A percentile compares a stretch with the other conserved stretches of the same genome.
Evolutionary conservation across 495 filamentous ascomycete genomes (phyloP).

Genomic region (Penicillium salamii): DNA sequence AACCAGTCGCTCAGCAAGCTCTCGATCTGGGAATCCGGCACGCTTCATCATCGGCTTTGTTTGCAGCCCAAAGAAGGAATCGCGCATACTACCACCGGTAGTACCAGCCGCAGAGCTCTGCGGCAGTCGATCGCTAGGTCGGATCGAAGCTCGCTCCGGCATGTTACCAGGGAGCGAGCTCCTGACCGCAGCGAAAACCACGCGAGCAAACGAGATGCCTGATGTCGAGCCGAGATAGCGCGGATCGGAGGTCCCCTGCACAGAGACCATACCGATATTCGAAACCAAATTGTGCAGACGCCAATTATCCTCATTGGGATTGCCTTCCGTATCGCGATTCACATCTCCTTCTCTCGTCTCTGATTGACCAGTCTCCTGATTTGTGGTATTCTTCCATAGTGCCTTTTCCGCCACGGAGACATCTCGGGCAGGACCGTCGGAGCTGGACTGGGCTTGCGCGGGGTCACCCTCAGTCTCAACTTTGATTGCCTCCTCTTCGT

Average conservation of each 20-base stretch:
- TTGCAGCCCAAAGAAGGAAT: constrained; percentile 92
- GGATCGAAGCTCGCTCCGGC: constrained; percentile 57
- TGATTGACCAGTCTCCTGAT: constrained; percentile 21
- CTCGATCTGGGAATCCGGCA: constrained; percentile 77
- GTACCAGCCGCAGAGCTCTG: constrained; percentile 35
- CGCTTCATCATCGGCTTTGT: constrained; percentile 83
- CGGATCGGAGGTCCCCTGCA: constrained; percentile 71
- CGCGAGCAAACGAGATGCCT: constrained; percentile 89
- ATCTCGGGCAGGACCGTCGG: constrained; percentile 14
- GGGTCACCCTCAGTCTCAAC: constrained; percentile 33
- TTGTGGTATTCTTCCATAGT: constrained; percentile 21
- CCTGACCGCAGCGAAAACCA: constrained; percentile 93
- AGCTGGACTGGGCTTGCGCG: constrained; percentile 15
- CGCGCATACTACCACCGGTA: constrained; percentile 71
- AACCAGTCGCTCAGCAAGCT: constrained; percentile 68
- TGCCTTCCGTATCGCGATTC: constrained; percentile 18
- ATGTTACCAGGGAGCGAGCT: constrained; percentile 61
- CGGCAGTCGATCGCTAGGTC: constrained; percentile 46
- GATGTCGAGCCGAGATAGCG: constrained; percentile 82
- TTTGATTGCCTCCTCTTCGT: constrained; percentile 52
- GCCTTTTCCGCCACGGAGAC: constrained; percentile 13
- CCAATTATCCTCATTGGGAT: constrained; percentile 54
- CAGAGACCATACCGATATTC: constrained; percentile 73
- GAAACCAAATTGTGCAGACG: constrained; percentile 71
- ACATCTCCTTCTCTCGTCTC: constrained; percentile 35